Conservation (phyloP, 768 basidiomycete genomes). For the Pulveroboletus ravenelii region DNA sequence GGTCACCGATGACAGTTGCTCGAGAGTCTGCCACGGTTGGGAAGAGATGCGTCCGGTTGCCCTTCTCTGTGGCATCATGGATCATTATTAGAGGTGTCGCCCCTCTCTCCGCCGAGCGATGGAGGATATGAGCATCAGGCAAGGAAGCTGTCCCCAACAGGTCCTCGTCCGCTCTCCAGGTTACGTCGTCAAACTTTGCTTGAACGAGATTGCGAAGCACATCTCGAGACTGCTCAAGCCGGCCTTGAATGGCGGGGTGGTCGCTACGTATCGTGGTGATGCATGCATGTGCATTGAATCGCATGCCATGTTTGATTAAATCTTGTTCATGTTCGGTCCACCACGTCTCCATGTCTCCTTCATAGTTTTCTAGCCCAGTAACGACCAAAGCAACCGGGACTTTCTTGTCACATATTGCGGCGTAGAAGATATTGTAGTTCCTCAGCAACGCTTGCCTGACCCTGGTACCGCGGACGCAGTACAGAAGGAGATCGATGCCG, state of each 20-base stretch:
- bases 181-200: neutral
- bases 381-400: conserved; percentile 32
- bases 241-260: conserved; percentile 21
- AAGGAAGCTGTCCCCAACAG: conserved; percentile 15
- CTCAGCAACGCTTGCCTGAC: conserved; percentile 23
- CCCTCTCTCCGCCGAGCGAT: conserved; percentile 9
- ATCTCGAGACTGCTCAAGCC: conserved; percentile 17
- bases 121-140: conserved; percentile 18
- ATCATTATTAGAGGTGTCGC: conserved; percentile 12
- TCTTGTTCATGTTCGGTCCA: conserved; percentile 33
- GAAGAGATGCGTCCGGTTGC: neutral
- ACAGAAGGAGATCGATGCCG: conserved; percentile 31
- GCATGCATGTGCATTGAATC: conserved; percentile 38
- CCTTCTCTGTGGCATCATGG: conserved; percentile 13
- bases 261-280: conserved; percentile 33
- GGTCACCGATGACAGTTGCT: neutral
- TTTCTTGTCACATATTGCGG: conserved; percentile 27
- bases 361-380: conserved; percentile 34
- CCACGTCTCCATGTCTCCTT: conserved; percentile 35
- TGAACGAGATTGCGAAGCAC: conserved; percentile 19
- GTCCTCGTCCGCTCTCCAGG: conserved; percentile 24
- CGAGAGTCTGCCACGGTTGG: conserved; percentile 1
- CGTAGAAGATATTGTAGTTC: conserved; percentile 30
- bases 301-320: conserved; percentile 32
- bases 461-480: conserved; percentile 33